Evolutionary conservation across 2,329 filamentous ascomycete genomes (phyloP).

Genomic region (Ophiocordyceps sinensis): DNA sequence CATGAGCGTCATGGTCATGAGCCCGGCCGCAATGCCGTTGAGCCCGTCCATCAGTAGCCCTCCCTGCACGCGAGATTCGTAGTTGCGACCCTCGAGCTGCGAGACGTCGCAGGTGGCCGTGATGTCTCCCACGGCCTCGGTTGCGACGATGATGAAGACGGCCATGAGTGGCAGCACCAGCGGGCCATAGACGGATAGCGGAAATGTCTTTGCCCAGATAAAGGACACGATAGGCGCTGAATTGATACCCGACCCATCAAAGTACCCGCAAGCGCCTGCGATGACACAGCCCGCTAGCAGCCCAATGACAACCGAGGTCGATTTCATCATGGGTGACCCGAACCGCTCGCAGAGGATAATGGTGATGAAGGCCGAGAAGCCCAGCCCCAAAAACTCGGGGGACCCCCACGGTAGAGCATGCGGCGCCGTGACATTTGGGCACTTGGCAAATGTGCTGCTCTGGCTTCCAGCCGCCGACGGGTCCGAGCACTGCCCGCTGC

Average conservation of each 20-base stretch:
- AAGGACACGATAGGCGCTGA: constrained; percentile 58
- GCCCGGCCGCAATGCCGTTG: constrained; percentile 58
- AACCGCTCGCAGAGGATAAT: constrained; percentile 74
- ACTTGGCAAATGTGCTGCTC: constrained; percentile 39
- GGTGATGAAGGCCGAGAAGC: constrained; percentile 65
- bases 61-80: constrained; percentile 66
- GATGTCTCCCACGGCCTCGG: constrained; percentile 69
- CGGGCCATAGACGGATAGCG: constrained; percentile 55
- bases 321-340: constrained; percentile 75
- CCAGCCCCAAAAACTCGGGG: constrained; percentile 63
- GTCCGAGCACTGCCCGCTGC: constrained; percentile 42
- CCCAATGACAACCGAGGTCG: constrained; percentile 60
- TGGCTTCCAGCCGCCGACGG: constrained; percentile 27
- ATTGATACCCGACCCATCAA: constrained; percentile 58
- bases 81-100: constrained; percentile 53
- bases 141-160: constrained; percentile 58
- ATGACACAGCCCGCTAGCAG: constrained; percentile 65
- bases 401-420: constrained; percentile 65
- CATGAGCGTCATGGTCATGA: constrained; percentile 71
- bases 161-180: constrained; percentile 58
- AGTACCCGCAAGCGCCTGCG: constrained; percentile 64
- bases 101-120: constrained; percentile 73
- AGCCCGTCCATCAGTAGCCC: constrained; percentile 66
- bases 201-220: constrained; percentile 68
- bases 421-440: constrained; percentile 53